A percentile compares a stretch with the other conserved stretches of the same genome.
Conservation (phyloP, 2,329 filamentous ascomycete species). For the Sporothrix brasiliensis region DNA sequence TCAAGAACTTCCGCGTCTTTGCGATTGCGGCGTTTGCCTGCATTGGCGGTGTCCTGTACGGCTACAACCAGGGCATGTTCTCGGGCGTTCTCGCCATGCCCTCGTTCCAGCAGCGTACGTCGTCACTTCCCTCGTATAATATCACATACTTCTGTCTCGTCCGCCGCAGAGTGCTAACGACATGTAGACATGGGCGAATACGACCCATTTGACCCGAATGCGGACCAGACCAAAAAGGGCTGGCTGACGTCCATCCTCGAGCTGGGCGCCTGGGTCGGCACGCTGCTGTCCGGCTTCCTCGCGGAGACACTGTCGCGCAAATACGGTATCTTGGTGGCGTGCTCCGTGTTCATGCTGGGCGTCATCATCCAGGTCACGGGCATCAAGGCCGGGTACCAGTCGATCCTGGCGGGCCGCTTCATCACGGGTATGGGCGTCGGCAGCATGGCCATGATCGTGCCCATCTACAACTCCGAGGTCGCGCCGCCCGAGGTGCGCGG, state of each 20-base stretch:
- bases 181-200: constrained; percentile 60
- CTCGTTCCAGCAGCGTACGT: constrained; percentile 51
- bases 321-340: constrained; percentile 68
- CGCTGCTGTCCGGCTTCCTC: constrained; percentile 69
- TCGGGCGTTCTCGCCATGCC: constrained; percentile 67
- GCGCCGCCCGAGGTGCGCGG: constrained; percentile 54
- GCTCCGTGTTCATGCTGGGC: constrained; percentile 68
- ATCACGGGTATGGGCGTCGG: constrained; percentile 74
- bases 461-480: constrained; percentile 53
- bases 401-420: constrained; percentile 72
- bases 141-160: too few species aligned
- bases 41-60: constrained; percentile 65
- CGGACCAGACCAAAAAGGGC: constrained; percentile 58
- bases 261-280: constrained; percentile 76
- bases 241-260: constrained; percentile 71
- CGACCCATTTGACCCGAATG: constrained; percentile 48
- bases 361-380: constrained; percentile 71
- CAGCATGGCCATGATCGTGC: constrained; percentile 65
- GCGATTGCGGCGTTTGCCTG: constrained; percentile 64
- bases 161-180: too few species aligned
- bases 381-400: constrained; percentile 56
- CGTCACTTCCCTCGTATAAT: constrained; percentile 41
- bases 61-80: constrained; percentile 78
- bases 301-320: constrained; percentile 71
- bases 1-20: constrained; percentile 62